phyloP scores from a whole-genome alignment of 768 basidiomycete genomes.

The Suillus subaureus region DNA sequence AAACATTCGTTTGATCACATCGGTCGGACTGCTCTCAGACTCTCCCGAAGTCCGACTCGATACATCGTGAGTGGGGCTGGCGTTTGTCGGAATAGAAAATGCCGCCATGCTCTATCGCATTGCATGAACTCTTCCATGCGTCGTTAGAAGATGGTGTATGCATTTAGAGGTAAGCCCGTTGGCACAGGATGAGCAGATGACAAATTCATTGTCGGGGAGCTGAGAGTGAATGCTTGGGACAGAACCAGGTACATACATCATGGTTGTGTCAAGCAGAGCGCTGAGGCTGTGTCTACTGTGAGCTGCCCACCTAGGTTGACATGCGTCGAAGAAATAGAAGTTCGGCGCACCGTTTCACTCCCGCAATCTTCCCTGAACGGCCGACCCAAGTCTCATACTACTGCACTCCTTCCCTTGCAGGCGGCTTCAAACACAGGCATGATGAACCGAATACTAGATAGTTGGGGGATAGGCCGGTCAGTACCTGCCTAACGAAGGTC shows the following conservation, averaged over 20 bases:
- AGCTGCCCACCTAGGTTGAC: neutral
- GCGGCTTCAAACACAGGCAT: neutral
- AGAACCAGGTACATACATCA: neutral
- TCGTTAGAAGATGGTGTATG: neutral
- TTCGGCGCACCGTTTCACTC: neutral
- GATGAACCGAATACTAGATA: too few relatives aligned
- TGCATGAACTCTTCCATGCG: neutral
- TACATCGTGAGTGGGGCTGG: neutral
- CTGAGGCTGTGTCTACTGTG: neutral
- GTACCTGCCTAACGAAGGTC: too few relatives aligned
- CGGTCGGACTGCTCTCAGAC: neutral
- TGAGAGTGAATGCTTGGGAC: neutral
- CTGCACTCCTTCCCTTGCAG: neutral
- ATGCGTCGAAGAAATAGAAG: neutral
- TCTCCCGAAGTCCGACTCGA: neutral
- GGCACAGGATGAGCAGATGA: too few relatives aligned
- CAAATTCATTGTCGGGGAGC: neutral
- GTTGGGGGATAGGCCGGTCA: too few relatives aligned
- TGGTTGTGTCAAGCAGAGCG: neutral
- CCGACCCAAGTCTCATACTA: neutral
- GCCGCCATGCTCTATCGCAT: neutral
- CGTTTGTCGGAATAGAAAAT: neutral
- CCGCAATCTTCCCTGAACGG: neutral
- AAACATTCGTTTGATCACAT: neutral
- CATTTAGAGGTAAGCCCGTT: neutral